Evolutionary conservation across 1,284 basidiomycete genomes (phyloP).

Genomic region (Gastroboletus turbinatus): DNA sequence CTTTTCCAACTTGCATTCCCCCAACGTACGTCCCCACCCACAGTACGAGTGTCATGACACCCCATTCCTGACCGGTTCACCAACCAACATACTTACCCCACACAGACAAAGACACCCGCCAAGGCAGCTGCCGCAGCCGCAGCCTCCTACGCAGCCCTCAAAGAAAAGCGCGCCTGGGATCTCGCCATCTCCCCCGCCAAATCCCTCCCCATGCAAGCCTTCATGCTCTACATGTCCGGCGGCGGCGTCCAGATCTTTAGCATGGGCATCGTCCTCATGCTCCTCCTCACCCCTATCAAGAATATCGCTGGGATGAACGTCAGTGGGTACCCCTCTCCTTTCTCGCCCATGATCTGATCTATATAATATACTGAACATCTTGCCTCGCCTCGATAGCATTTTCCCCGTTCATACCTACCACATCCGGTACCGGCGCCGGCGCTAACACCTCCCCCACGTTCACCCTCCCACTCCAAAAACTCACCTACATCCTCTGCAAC

Average conservation of each 20-base stretch:
- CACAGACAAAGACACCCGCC: conserved; percentile 41
- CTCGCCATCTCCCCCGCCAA: conserved; percentile 83
- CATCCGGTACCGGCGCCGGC: conserved; percentile 39
- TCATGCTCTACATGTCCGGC: conserved; percentile 97
- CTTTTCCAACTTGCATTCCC: conserved; percentile 42
- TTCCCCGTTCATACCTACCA: conserved; percentile 60
- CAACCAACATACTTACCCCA: neutral
- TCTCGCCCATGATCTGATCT: too few species aligned
- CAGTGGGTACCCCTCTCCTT: conserved; percentile 46
- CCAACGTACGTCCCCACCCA: conserved; percentile 23
- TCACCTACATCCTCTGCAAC: conserved; percentile 70
- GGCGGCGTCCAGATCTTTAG: conserved; percentile 92
- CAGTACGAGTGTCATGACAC: neutral
- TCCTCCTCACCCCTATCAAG: conserved; percentile 79
- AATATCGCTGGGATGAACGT: conserved; percentile 75
- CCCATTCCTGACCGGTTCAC: neutral
- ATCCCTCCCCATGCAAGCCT: conserved; percentile 88
- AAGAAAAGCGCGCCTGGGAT: conserved; percentile 85
- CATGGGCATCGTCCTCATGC: conserved; percentile 90
- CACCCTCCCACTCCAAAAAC: conserved; percentile 63
- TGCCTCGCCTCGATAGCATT: conserved; percentile 47
- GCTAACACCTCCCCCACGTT: conserved; percentile 45
- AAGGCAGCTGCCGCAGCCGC: conserved; percentile 40
- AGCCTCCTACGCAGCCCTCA: conserved; percentile 62
- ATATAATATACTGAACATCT: neutral